These are phyloP conservation scores for Lactarius sp. DNA, from an alignment of 768 basidiomycete species.

Conservation along the genomic window DNA sequence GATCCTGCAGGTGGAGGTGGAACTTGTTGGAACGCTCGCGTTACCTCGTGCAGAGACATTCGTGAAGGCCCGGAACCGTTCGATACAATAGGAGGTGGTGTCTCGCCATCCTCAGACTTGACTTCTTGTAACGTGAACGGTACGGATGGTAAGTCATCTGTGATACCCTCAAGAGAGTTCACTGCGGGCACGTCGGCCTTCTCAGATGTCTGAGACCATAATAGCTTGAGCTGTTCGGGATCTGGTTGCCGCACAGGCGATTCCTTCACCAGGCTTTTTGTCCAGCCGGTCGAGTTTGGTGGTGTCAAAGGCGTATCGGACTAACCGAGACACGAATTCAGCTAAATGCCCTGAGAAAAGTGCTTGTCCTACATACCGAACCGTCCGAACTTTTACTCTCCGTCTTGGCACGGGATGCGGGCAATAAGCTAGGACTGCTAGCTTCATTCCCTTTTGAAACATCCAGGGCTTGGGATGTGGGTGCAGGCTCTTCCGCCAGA, in stretches of 20 bases:
- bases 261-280: conserved; percentile 60
- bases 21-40: conserved; percentile 83
- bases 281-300: conserved; percentile 50
- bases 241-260: conserved; percentile 65
- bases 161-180: conserved; percentile 81
- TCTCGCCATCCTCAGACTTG: conserved; percentile 81
- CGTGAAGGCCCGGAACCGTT: conserved; percentile 48
- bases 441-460: conserved; percentile 3
- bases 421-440: conserved; percentile 25
- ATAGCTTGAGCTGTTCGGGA: conserved; percentile 78
- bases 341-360: conserved; percentile 11
- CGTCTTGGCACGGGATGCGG: conserved; percentile 34
- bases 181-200: conserved; percentile 60
- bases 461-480: conserved; percentile 1
- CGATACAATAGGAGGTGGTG: conserved; percentile 60
- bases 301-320: conserved; percentile 45
- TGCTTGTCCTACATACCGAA: conserved; percentile 39
- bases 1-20: conserved; percentile 54
- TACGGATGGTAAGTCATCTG: conserved; percentile 73
- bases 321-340: conserved; percentile 33
- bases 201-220: conserved; percentile 77
- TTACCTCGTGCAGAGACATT: conserved; percentile 79
- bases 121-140: conserved; percentile 82
- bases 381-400: conserved; percentile 53
- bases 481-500: conserved; percentile 9